Conservation (phyloP, 2,329 filamentous ascomycete genomes). For the Fusarium sp. region DNA sequence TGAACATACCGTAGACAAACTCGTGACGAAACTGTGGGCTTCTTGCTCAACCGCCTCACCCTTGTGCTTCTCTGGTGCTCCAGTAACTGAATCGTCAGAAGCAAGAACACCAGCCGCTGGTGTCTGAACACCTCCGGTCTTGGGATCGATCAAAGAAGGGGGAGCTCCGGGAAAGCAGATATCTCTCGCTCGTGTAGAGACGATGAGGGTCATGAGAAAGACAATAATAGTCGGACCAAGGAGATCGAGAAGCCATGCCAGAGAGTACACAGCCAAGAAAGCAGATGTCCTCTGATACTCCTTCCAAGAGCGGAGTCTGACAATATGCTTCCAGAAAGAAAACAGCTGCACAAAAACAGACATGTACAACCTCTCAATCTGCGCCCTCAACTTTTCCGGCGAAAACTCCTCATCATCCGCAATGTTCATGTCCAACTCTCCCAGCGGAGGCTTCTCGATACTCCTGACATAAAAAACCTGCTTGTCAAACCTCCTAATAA, state of each 20-base stretch:
- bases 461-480: slow-evolving; percentile 77
- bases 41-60: slow-evolving; percentile 88
- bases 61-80: slow-evolving; percentile 84
- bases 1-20: slow-evolving; percentile 62
- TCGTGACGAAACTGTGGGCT: slow-evolving; percentile 82
- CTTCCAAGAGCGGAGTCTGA: slow-evolving; percentile 81
- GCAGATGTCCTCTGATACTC: slow-evolving; percentile 75
- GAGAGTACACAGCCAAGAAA: slow-evolving; percentile 68
- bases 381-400: slow-evolving; percentile 83
- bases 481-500: slow-evolving; percentile 81
- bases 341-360: slow-evolving; percentile 78
- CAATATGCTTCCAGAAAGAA: slow-evolving; percentile 78
- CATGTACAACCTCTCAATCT: slow-evolving; percentile 85
- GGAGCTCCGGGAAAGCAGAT: slow-evolving; percentile 83
- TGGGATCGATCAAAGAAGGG: slow-evolving; percentile 76
- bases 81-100: slow-evolving; percentile 81
- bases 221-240: slow-evolving; percentile 70
- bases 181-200: slow-evolving; percentile 71
- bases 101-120: slow-evolving; percentile 81
- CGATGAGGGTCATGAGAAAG: slow-evolving; percentile 73
- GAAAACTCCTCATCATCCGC: slow-evolving; percentile 87
- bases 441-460: slow-evolving; percentile 62
- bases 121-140: slow-evolving; percentile 80
- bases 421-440: slow-evolving; percentile 82
- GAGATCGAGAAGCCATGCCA: slow-evolving; percentile 81